A percentile compares a stretch with the other conserved stretches of the same genome.
Conservation (phyloP, 306 rosid genomes). For the Cucurbita pepo region DNA sequence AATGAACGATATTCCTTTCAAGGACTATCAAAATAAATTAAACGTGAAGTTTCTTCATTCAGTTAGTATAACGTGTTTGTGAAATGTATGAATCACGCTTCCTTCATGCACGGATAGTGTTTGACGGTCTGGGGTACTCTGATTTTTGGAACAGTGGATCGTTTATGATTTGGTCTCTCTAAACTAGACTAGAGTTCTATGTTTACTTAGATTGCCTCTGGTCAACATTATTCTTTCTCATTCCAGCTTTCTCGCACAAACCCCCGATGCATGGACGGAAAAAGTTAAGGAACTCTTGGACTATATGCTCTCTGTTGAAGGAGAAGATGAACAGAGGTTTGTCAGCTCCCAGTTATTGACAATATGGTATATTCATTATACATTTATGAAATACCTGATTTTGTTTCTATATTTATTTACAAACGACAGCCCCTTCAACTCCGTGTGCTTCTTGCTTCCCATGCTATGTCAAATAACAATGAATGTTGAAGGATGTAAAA, state of each 20-base stretch:
- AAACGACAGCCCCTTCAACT: conserved; percentile 59
- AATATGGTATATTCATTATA: background rate
- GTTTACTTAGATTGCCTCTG: background rate
- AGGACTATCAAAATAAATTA: too few species aligned
- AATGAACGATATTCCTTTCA: too few species aligned
- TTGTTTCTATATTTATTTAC: conserved; percentile 8
- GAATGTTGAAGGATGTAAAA: conserved; percentile 58
- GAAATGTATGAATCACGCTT: too few species aligned
- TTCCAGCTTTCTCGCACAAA: conserved; percentile 91
- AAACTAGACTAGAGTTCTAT: background rate
- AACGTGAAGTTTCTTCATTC: background rate
- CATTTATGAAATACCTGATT: background rate
- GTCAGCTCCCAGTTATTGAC: conserved; percentile 9
- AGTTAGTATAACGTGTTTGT: background rate
- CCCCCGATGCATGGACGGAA: conserved; percentile 66
- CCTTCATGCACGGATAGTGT: too few species aligned
- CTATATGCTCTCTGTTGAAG: conserved; percentile 67
- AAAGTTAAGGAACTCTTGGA: conserved; percentile 59
- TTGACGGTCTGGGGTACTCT: background rate
- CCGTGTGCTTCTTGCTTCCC: conserved; percentile 79
- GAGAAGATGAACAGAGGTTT: conserved; percentile 83
- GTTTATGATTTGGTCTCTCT: background rate
- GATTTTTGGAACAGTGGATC: too few species aligned
- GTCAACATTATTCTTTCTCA: background rate
- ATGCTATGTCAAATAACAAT: conserved; percentile 69